Conservation (phyloP, 805 yeast genomes). For the Yarrowia alimentaria region DNA sequence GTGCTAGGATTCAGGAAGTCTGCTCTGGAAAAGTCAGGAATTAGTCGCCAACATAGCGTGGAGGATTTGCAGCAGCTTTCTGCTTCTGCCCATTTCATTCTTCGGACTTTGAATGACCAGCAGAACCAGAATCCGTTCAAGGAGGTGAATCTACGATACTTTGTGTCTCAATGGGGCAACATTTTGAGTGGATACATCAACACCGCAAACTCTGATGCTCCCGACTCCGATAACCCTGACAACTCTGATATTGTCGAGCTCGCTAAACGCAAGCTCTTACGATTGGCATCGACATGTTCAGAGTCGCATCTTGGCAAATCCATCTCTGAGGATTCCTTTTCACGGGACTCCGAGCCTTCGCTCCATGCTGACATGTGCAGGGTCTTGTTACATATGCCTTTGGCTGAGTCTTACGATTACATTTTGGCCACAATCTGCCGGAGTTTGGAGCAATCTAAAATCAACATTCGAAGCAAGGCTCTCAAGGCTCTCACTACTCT, state of each 20-base stretch:
- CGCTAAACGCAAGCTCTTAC: neutral
- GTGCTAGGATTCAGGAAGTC: slow-evolving; percentile 1
- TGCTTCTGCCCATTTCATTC: slow-evolving; percentile 10
- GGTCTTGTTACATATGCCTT: slow-evolving; percentile 25
- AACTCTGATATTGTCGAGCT: neutral
- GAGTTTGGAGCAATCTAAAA: slow-evolving; percentile 49
- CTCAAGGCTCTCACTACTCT: slow-evolving; percentile 60
- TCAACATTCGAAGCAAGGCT: slow-evolving; percentile 60
- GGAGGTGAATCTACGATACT: neutral
- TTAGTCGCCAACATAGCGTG: neutral
- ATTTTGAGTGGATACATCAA: slow-evolving; percentile 5
- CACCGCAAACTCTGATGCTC: neutral
- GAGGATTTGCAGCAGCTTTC: slow-evolving; percentile 7
- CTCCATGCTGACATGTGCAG: slow-evolving; percentile 24
- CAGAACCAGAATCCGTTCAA: slow-evolving; percentile 6
- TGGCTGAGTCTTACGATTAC: slow-evolving; percentile 47
- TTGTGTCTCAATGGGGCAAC: slow-evolving; percentile 22
- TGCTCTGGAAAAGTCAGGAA: slow-evolving; percentile 2
- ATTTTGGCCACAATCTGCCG: slow-evolving; percentile 52
- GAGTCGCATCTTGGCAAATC: too few species aligned
- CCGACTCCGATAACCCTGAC: neutral
- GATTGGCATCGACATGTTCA: slow-evolving; percentile 3
- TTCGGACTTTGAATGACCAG: slow-evolving; percentile 1
- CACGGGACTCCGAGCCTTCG: neutral
- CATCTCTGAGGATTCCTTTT: slow-evolving; percentile 6